These are phyloP conservation scores for Stylosanthes scabra DNA, from an alignment of 331 rosid genomes.

Conservation along the genomic window DNA sequence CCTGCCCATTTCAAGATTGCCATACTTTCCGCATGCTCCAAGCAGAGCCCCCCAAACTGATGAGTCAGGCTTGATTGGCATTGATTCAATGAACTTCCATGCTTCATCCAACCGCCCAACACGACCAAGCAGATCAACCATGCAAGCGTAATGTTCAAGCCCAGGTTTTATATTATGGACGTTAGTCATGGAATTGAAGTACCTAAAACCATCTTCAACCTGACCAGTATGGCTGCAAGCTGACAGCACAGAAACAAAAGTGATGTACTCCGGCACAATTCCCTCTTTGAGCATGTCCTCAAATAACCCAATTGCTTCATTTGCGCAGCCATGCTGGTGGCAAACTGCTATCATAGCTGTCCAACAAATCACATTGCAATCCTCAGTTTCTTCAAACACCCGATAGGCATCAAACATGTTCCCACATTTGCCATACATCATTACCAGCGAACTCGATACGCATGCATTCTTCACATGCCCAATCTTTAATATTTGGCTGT, in stretches of 20 bases:
- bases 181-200: slow-evolving; percentile 52
- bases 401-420: slow-evolving; percentile 45
- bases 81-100: slow-evolving; percentile 47
- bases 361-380: slow-evolving; percentile 59
- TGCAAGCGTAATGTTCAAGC: slow-evolving; percentile 65
- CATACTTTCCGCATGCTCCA: slow-evolving; percentile 57
- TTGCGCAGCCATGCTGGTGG: slow-evolving; percentile 63
- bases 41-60: slow-evolving; percentile 60
- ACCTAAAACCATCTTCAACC: slow-evolving; percentile 52
- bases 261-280: slow-evolving; percentile 49
- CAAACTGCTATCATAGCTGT: slow-evolving; percentile 57
- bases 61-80: slow-evolving; percentile 52
- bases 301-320: slow-evolving; percentile 53
- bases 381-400: slow-evolving; percentile 47
- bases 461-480: slow-evolving; percentile 44
- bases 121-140: slow-evolving; percentile 64
- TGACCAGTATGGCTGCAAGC: slow-evolving; percentile 59
- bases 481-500: slow-evolving; percentile 46
- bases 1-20: slow-evolving; percentile 54
- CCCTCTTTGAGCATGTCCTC: slow-evolving; percentile 51
- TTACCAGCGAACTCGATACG: slow-evolving; percentile 50
- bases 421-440: slow-evolving; percentile 63
- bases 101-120: slow-evolving; percentile 56
- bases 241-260: slow-evolving; percentile 59
- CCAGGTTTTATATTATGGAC: slow-evolving; percentile 45